A percentile compares a stretch with the other conserved stretches of the same genome.
Evolutionary conservation across 495 filamentous ascomycete genomes (phyloP).

Genomic region (Podospora sp.): DNA sequence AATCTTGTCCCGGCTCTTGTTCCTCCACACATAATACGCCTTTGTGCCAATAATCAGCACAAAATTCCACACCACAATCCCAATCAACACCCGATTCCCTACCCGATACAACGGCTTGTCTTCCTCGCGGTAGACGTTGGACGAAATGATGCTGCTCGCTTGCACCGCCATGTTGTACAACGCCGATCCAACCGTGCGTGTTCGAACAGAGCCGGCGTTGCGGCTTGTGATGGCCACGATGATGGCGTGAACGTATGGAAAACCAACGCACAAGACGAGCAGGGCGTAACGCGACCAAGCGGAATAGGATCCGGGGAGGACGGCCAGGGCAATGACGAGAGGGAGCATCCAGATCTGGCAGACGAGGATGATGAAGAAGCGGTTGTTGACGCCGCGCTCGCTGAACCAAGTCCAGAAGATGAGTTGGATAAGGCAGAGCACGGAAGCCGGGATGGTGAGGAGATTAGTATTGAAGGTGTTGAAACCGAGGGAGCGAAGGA

Average conservation of each 20-base stretch:
- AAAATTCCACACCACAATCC: slow-evolving; percentile 55
- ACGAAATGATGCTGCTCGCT: slow-evolving; percentile 58
- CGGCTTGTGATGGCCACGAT: slow-evolving; percentile 20
- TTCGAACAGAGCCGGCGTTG: slow-evolving; percentile 54
- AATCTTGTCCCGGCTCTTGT: slow-evolving; percentile 41
- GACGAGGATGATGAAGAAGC: slow-evolving; percentile 52
- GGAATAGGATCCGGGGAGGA: slow-evolving; percentile 39
- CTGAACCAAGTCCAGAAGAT: slow-evolving; percentile 56
- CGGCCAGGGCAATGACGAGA: slow-evolving; percentile 52
- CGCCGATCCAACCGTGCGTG: slow-evolving; percentile 62
- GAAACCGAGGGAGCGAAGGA: slow-evolving; percentile 62
- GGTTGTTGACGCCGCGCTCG: slow-evolving; percentile 54
- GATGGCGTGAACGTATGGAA: slow-evolving; percentile 30
- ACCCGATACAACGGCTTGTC: slow-evolving; percentile 68
- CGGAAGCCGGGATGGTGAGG: slow-evolving; percentile 63
- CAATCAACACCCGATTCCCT: slow-evolving; percentile 68
- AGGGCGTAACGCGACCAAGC: slow-evolving; percentile 55
- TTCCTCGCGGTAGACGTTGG: slow-evolving; percentile 59
- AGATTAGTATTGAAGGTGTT: slow-evolving; percentile 65
- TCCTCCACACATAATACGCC: slow-evolving; percentile 64
- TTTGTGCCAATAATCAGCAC: slow-evolving; percentile 59
- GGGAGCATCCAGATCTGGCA: slow-evolving; percentile 60
- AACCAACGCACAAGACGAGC: slow-evolving; percentile 49
- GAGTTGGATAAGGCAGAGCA: slow-evolving; percentile 34
- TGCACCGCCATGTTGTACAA: slow-evolving; percentile 81